These are phyloP conservation scores for Ichthyophthirius multifiliis DNA, from an alignment of 169 alveolate species.

Conservation along the genomic window DNA sequence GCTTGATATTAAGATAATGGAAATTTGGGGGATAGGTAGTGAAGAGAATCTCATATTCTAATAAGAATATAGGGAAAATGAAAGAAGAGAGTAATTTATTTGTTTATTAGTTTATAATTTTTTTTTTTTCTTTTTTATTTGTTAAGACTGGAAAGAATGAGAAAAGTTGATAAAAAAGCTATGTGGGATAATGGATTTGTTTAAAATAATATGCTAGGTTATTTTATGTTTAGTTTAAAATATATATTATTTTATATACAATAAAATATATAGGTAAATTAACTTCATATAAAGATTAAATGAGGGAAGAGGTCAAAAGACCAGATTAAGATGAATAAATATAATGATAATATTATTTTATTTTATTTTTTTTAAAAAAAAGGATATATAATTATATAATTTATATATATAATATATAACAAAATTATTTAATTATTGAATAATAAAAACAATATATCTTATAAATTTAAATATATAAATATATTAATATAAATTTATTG, in stretches of 20 bases:
- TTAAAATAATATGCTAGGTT: constrained; percentile 19
- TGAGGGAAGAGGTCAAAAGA: constrained; percentile 22
- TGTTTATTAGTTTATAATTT: no score
- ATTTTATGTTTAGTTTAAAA: neutral
- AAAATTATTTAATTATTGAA: no score
- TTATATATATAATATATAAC: no score
- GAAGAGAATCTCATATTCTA: constrained; percentile 10
- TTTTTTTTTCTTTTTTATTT: no score
- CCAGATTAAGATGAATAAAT: neutral
- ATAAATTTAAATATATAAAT: no score
- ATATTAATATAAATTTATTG: no score
- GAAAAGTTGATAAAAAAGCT: constrained; percentile 40
- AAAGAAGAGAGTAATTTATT: constrained; percentile 23
- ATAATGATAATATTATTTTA: neutral
- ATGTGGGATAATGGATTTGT: constrained; percentile 28
- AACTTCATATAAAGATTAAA: constrained; percentile 15
- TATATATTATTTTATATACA: neutral
- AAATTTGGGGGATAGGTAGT: constrained; percentile 40
- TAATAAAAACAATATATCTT: no score
- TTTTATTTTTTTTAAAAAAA: no score
- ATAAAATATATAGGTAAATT: neutral
- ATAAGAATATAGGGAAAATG: constrained; percentile 13
- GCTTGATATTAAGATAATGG: neutral
- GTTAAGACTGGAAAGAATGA: constrained; percentile 21
- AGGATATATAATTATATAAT: no score